Conservation (phyloP, 2,329 filamentous ascomycete genomes). For the Sordariomycetes sp. region DNA sequence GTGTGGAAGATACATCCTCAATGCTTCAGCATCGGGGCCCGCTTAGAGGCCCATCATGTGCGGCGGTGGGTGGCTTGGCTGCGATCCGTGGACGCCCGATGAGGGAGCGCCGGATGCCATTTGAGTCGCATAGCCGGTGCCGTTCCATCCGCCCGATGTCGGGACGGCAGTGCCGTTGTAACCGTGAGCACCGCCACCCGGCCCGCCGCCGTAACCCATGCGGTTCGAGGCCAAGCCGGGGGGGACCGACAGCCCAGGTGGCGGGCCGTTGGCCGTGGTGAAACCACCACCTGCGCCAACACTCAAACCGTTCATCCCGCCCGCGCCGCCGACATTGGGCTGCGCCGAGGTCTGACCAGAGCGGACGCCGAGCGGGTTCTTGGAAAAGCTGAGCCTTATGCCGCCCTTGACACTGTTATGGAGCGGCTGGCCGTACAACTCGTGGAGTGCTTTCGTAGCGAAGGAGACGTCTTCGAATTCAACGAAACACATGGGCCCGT, state of each 20-base stretch:
- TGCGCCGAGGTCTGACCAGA: conserved; percentile 54
- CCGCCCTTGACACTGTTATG: conserved; percentile 92
- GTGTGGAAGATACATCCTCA: neutral
- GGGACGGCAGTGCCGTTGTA: neutral
- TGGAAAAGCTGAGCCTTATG: conserved; percentile 92
- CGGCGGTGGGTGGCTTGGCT: conserved; percentile 11
- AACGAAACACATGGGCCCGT: conserved; percentile 97
- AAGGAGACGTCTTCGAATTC: conserved; percentile 93
- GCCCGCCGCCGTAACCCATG: neutral
- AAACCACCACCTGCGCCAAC: conserved; percentile 46
- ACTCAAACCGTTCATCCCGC: conserved; percentile 51
- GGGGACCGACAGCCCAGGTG: conserved; percentile 68
- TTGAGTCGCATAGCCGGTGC: conserved; percentile 7
- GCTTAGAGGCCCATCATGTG: conserved; percentile 22
- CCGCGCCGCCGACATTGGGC: conserved; percentile 17
- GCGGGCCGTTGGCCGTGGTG: conserved; percentile 61
- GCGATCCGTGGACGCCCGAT: conserved; percentile 10
- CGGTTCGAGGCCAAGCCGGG: conserved; percentile 46
- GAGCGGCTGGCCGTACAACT: conserved; percentile 76
- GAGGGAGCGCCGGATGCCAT: conserved; percentile 11
- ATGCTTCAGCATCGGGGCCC: neutral
- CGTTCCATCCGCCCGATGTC: neutral
- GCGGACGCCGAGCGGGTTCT: conserved; percentile 89
- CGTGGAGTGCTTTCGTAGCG: conserved; percentile 81
- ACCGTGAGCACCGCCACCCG: conserved; percentile 1